Evolutionary conservation across 805 yeast species (phyloP), one percentile per base, ranked within the genome.

Genomic region (Candida montana): DNA sequence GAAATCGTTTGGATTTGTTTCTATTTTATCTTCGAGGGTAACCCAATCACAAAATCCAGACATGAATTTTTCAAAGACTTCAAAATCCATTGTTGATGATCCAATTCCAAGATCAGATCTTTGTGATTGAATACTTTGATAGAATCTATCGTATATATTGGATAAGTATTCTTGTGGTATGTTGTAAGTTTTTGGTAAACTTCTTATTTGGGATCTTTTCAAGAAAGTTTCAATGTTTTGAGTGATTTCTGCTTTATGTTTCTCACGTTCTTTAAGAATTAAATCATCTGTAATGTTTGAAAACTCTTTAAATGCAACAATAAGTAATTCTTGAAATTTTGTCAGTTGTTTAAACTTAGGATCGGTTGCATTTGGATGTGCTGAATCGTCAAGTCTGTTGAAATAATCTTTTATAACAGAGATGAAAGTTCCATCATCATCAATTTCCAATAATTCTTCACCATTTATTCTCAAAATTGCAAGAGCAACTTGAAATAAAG

Each of bases 391-490:
- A 18, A 91, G 69, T 0, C 82, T 73, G 20, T 75, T 69, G 56
- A 93, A 93, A 62, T 84, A 93, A 20, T 79, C 78, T 57, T 91
- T 93, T 46, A 93, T 72, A 26, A 91, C 77, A 5, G 87, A 83
- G 35, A 93, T 84, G 51, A 95, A 89, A 49, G 83, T 78, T 2
- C 98, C 98, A 58, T 93, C 98, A 64, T 93, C 99, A 49, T 79
- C 85, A 10, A 90, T 81, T 42, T 74, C 70, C 35, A 93, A 62
- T 7, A 93, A 67, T 46, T 77, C 83, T 50, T 89, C 96, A 1
- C 96, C 96, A 53, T 90, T 91, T 20, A 91, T 71, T 50, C 89
- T 78, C 37, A 93, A 64, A n/a, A 93, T 77, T 1, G 97, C 99
- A 45, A 93, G 67, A 0, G 96, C 95, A 7, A 93, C 90, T 63